phyloP scores from a whole-genome alignment of 805 yeast genomes.

The Yarrowia sp. region DNA sequence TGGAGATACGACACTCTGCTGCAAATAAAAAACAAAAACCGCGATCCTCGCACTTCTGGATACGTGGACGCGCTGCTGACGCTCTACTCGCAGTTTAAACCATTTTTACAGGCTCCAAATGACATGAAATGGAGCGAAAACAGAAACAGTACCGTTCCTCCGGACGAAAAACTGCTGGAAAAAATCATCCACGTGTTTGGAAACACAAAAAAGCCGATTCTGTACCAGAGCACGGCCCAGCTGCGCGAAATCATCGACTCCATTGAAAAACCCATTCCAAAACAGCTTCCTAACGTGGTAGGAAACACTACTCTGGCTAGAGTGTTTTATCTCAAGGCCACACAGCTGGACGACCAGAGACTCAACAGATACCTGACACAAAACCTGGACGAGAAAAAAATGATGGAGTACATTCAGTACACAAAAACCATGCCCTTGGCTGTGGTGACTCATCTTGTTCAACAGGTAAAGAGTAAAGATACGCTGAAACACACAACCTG shows the following conservation, averaged over 20 bases:
- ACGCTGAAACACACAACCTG: not conserved
- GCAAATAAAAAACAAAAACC: slow-evolving; percentile 19
- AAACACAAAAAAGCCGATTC: not conserved
- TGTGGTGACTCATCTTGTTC: not conserved
- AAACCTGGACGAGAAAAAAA: not conserved
- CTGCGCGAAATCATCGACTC: not conserved
- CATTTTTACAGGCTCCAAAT: not conserved
- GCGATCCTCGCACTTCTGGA: not conserved
- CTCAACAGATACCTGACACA: slow-evolving; percentile 1
- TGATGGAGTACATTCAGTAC: not conserved
- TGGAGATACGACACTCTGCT: slow-evolving; percentile 17
- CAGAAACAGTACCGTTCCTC: not conserved
- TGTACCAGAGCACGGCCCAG: slow-evolving; percentile 5
- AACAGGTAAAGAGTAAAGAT: not conserved
- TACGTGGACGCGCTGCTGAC: slow-evolving; percentile 2
- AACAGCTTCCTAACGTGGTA: not conserved
- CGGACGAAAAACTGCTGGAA: not conserved
- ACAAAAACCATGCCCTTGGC: not conserved
- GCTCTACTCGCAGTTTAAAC: slow-evolving; percentile 3
- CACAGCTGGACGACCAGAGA: not conserved
- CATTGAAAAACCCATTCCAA: slow-evolving; percentile 11
- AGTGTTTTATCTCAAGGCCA: not conserved
- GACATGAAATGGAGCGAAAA: slow-evolving; percentile 17
- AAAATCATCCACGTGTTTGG: not conserved
- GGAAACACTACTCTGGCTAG: not conserved